Percentiles rank a stretch among this genome's conserved stretches.
Conservation (phyloP, 2,329 filamentous ascomycete genomes). For the Aureobasidium namibiae region DNA sequence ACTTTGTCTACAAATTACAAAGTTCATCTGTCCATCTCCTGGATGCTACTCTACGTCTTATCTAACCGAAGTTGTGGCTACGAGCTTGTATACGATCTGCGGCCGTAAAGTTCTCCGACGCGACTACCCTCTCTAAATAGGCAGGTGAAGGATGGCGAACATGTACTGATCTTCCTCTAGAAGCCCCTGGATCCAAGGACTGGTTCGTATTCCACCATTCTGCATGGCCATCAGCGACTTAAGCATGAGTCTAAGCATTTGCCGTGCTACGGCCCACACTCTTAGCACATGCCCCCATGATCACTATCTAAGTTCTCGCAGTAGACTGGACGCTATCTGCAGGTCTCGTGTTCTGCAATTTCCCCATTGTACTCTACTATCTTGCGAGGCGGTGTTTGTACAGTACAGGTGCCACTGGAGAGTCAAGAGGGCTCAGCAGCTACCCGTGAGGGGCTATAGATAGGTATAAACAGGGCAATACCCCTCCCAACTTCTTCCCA, state of each 20-base stretch:
- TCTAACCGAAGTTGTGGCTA: slow-evolving; percentile 1
- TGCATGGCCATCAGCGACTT: not conserved
- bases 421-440: not conserved
- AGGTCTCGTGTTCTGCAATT: not conserved
- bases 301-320: not conserved
- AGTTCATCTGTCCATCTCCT: not conserved
- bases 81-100: slow-evolving; percentile 1
- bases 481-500: not conserved
- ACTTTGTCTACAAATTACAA: not conserved
- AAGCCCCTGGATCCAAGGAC: not conserved
- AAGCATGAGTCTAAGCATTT: slow-evolving; percentile 4
- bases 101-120: not conserved
- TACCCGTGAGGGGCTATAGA: not conserved
- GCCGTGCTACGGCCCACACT: not conserved
- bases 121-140: not conserved
- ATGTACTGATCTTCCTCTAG: not conserved
- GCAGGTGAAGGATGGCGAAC: not conserved
- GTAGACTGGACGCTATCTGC: not conserved
- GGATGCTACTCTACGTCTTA: not conserved
- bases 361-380: not conserved
- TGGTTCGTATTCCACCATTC: not conserved
- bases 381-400: not conserved
- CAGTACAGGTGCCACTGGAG: not conserved
- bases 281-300: not conserved
- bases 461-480: not conserved